Evolutionary conservation across 768 basidiomycete genomes (phyloP).

Genomic region (Mycena latifolia): DNA sequence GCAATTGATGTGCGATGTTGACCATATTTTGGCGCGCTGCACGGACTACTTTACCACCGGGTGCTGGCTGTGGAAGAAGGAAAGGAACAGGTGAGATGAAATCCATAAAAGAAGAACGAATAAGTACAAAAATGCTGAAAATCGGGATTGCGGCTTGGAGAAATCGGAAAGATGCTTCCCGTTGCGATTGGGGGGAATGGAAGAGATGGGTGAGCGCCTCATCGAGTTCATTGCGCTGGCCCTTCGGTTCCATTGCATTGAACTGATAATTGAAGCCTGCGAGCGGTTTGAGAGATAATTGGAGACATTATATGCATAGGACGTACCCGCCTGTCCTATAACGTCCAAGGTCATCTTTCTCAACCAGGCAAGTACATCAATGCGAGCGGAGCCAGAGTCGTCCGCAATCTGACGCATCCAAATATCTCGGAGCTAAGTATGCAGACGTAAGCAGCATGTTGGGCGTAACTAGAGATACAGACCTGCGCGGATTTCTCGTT

Average conservation of each 20-base stretch:
- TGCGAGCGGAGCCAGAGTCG: not conserved
- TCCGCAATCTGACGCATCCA: not conserved
- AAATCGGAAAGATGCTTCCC: not conserved
- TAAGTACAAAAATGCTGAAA: not conserved
- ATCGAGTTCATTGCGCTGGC: not conserved
- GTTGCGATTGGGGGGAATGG: not conserved
- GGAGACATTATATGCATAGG: not conserved
- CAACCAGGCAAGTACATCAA: not conserved
- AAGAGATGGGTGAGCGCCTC: not conserved
- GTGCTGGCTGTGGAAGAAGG: not conserved
- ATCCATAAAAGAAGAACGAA: not conserved
- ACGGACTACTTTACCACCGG: not conserved
- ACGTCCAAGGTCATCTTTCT: constrained; percentile 1
- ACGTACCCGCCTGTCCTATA: not conserved
- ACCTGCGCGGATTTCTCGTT: constrained; percentile 48
- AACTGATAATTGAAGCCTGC: constrained; percentile 14
- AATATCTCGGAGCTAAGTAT: constrained; percentile 3
- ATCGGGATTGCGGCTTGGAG: not conserved
- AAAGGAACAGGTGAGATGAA: not conserved
- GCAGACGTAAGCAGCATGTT: constrained; percentile 1
- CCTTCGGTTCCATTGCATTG: constrained; percentile 4
- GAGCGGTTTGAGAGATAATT: not conserved
- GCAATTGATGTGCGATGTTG: constrained; percentile 28
- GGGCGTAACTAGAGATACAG: not conserved
- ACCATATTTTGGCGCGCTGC: not conserved